These are phyloP conservation scores for Tetrapyrgos nigripes DNA, from an alignment of 1,284 basidiomycete genomes.

Conservation along the genomic window DNA sequence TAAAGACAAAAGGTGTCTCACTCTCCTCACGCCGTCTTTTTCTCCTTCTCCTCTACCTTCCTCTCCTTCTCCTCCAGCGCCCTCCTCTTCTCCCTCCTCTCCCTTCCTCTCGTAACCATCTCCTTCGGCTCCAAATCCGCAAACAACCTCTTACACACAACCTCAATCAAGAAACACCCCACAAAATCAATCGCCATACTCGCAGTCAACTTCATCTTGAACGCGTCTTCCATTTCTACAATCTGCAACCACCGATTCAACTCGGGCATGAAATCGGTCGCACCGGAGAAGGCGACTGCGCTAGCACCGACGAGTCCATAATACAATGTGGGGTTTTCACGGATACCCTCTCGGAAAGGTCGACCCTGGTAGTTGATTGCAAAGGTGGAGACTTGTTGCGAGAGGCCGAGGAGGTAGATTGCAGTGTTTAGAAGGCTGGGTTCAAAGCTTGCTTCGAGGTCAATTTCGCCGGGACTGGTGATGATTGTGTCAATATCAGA, in stretches of 20 bases:
- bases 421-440: constrained; percentile 93
- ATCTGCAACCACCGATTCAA: constrained; percentile 97
- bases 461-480: constrained; percentile 77
- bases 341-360: constrained; percentile 95
- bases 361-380: constrained; percentile 97
- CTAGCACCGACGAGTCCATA: constrained; percentile 89
- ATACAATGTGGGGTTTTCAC: constrained; percentile 91
- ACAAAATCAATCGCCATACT: constrained; percentile 91
- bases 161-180: constrained; percentile 89
- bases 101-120: constrained; percentile 85
- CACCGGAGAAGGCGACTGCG: constrained; percentile 90
- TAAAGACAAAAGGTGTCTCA: too few species aligned
- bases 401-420: constrained; percentile 92
- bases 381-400: constrained; percentile 96
- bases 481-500: constrained; percentile 5
- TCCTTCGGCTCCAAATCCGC: constrained; percentile 88
- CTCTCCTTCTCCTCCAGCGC: constrained; percentile 28
- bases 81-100: constrained; percentile 62
- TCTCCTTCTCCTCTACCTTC: neutral
- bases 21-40: too few species aligned
- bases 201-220: constrained; percentile 78
- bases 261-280: constrained; percentile 94
- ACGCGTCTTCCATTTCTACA: constrained; percentile 90
- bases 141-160: constrained; percentile 85
- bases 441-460: constrained; percentile 94